Base-by-base conservation (phyloP, 768 basidiomycete genomes). In the Rhizopogon vulgaris region DNA sequence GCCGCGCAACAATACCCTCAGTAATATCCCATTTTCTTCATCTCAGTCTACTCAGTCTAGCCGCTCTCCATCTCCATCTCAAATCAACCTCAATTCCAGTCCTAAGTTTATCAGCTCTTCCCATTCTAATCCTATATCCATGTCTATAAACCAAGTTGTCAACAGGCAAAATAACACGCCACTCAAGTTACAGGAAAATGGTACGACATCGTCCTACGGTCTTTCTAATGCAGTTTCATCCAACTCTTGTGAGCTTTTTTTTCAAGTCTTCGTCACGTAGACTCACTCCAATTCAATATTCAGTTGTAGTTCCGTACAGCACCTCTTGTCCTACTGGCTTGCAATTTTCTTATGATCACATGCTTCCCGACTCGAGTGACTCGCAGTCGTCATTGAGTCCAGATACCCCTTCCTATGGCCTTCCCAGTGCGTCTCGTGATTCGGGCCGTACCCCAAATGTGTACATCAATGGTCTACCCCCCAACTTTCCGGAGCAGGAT, bases 391-490 rank as follows among this genome's bases (percentile, higher is more conserved):
- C 57, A 27, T 45, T 56, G 39, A 51, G 41, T 27, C 38, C 57
- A n/a, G 41, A 49, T 22, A 49, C 58, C 5, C 60, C 57, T 28
- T 53, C 53, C 3, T 61, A 60, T 39, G 52, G 49, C 2, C 36
- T 57, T 32, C 48, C 53, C 1, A 11, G 52, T 15, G 52, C 37
- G 6, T 48, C 48, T 30, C 45, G 32, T 8, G 25, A 41, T 11
- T 59, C 59, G 42, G 54, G 62, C 38, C 61, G 58, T 22, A 82
- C 86, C 1, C 87, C 90, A 0, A 92, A 92, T 59, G 85, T 92
- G 0, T 92, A 92, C 64, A 90, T 92, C 70, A 92, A 92, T 60
- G 90, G 90, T 11, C 77, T 93, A 14, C 89, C 88, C 2, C 85
- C 89, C 4, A 82, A 90, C 68, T 91, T 80, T 60, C 83, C 87